Conservation (phyloP, 352 stramenopile genomes). For the Pythium insidiosum region DNA sequence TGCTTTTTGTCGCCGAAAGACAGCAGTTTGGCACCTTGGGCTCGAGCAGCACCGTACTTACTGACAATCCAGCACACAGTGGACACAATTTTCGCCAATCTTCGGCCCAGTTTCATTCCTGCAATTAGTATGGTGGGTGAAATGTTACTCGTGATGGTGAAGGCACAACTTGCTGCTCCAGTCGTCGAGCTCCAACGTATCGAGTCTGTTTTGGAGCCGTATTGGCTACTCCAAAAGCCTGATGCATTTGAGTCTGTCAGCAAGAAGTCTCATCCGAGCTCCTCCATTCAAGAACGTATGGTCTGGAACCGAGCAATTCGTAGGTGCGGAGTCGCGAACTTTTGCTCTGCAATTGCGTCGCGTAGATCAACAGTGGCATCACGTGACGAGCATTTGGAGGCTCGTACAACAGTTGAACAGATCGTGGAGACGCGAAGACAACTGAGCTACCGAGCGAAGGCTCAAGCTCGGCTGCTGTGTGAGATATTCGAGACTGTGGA, state of each 20-base stretch:
- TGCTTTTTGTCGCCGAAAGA: slow-evolving; percentile 16
- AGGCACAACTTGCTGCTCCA: slow-evolving; percentile 14
- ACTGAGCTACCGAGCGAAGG: slow-evolving; percentile 27
- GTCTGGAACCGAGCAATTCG: slow-evolving; percentile 68
- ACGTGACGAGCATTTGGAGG: neutral
- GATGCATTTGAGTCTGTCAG: no score
- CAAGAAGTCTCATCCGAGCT: no score
- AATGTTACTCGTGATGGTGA: slow-evolving; percentile 37
- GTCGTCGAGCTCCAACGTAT: slow-evolving; percentile 19
- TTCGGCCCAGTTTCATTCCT: slow-evolving; percentile 22
- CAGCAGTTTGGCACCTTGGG: slow-evolving; percentile 14
- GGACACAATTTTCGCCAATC: slow-evolving; percentile 30
- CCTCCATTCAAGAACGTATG: slow-evolving; percentile 21
- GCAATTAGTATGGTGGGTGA: slow-evolving; percentile 43
- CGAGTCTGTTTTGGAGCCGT: slow-evolving; percentile 31
- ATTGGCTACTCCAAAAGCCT: slow-evolving; percentile 33
- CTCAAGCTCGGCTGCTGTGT: slow-evolving; percentile 31
- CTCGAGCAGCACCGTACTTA: slow-evolving; percentile 21
- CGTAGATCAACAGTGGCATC: slow-evolving; percentile 1
- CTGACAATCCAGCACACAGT: slow-evolving; percentile 39
- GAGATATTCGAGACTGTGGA: slow-evolving; percentile 73
- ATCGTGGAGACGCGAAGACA: slow-evolving; percentile 6
- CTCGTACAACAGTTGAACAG: slow-evolving; percentile 8
- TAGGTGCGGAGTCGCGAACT: slow-evolving; percentile 34
- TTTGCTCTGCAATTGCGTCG: slow-evolving; percentile 13